Evolutionary conservation across 2,329 filamentous ascomycete genomes (phyloP), one percentile per base, ranked within the genome.

Genomic region (Penicillium sp.): DNA sequence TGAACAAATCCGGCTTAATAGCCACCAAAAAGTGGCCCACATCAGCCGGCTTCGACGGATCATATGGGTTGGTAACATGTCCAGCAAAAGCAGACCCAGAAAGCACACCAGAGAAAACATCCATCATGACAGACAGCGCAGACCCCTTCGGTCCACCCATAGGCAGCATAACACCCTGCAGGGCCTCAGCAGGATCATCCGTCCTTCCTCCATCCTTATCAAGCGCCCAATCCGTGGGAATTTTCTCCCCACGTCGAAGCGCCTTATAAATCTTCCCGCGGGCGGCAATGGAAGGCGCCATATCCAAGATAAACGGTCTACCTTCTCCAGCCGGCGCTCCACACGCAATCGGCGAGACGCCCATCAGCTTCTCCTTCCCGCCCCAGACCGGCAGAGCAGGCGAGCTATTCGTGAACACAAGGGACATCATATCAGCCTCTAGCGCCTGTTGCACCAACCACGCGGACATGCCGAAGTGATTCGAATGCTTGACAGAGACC

Each of bases 71-170:
- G 0, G 86, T 89, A 19, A 94, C 90, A 67, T 89, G 81, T 0
- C 90, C 90, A 0, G 89, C 91, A 73, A 91, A 94, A 0, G 89
- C 89, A 33, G 86, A 88, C 0, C 90, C 90, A 0, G 89, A 91
- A 0, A 94, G 65, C n/a, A 79, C 78, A 1, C 90, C 90, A 0
- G 89, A 92, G 69, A 94, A 93, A 2, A 95, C 88, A 69, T 94
- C 90, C 91, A 94, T 94, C 89, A 92, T 93, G 55, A 94, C 84
- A 0, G 89, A 79, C 41, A 94, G 72, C 0, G 84, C 91, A 2
- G 87, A 90, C 0, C 91, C 91, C 73, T 94, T 94, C 0, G 90
- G 89, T 0, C 91, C 90, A 2, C 90, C 90, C 88, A 94, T 92
- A 0, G 90, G 90, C 21, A 93, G 76, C 90, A 94, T 93, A 4